phyloP scores from a whole-genome alignment of 495 filamentous ascomycete species.

The Talaromyces ruber region DNA sequence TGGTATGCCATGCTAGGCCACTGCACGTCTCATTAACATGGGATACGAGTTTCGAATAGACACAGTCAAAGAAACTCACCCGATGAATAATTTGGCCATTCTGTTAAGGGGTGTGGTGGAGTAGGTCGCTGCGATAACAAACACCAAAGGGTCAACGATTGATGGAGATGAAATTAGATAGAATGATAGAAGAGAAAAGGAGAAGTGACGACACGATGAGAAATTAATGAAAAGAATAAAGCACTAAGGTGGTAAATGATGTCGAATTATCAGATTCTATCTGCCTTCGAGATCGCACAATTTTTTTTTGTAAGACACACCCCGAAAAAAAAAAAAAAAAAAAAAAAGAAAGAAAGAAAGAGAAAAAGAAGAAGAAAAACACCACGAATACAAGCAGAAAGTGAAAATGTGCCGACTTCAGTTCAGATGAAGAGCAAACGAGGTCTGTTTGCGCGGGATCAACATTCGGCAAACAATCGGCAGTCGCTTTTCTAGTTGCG shows the following conservation, averaged over 20 bases:
- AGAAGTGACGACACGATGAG: background rate
- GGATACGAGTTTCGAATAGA: constrained; percentile 1
- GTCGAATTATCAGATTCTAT: background rate
- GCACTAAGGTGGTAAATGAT: background rate
- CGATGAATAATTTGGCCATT: constrained; percentile 90
- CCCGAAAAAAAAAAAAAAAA: background rate
- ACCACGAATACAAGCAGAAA: background rate
- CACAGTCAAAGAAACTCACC: constrained; percentile 46
- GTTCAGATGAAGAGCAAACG: background rate
- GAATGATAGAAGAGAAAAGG: background rate
- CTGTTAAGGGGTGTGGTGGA: background rate
- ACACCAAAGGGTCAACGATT: background rate
- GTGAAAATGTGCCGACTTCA: background rate
- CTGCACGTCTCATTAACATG: constrained; percentile 32
- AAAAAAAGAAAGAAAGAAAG: background rate
- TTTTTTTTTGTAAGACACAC: background rate
- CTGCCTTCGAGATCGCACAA: background rate
- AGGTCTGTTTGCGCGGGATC: background rate
- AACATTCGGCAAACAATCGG: background rate
- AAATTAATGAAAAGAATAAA: background rate
- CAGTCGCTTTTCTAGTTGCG: background rate
- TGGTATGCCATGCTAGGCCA: constrained; percentile 96
- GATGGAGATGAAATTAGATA: background rate
- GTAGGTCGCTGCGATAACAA: background rate
- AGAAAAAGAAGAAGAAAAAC: background rate